Percentiles rank a stretch among this genome's conserved stretches.
Conservation (phyloP, 73 alveolate species). For the Paramecium sonneborni region DNA sequence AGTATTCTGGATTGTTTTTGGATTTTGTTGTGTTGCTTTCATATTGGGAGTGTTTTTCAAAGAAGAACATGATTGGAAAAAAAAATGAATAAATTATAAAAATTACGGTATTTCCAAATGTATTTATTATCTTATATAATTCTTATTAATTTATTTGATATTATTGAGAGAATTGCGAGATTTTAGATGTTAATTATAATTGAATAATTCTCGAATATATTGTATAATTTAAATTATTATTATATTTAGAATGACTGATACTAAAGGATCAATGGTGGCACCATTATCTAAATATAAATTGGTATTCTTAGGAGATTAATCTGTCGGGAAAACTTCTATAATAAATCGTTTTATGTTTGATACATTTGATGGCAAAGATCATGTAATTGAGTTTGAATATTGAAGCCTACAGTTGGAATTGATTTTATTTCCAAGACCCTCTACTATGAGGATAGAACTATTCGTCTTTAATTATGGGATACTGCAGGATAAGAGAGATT, state of each 20-base stretch:
- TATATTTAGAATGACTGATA: constrained; percentile 50
- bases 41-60: constrained; percentile 6
- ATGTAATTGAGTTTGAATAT: constrained; percentile 59
- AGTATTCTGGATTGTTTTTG: constrained; percentile 50
- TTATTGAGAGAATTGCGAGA: no score
- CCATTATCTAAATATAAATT: constrained; percentile 79
- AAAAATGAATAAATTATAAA: background rate
- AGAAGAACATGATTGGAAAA: constrained; percentile 46
- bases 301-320: constrained; percentile 84
- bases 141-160: no score
- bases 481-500: constrained; percentile 87
- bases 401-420: constrained; percentile 98
- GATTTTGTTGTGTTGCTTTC: background rate
- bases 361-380: constrained; percentile 82
- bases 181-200: background rate
- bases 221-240: background rate
- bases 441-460: constrained; percentile 92
- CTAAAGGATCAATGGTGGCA: constrained; percentile 68
- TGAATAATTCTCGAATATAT: background rate
- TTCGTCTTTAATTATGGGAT: constrained; percentile 82
- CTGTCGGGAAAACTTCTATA: constrained; percentile 88
- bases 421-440: constrained; percentile 99
- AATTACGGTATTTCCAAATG: no score
- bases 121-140: no score
- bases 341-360: constrained; percentile 83